Conservation (phyloP, 352 stramenopile genomes). For the Lagenidium giganteum region DNA sequence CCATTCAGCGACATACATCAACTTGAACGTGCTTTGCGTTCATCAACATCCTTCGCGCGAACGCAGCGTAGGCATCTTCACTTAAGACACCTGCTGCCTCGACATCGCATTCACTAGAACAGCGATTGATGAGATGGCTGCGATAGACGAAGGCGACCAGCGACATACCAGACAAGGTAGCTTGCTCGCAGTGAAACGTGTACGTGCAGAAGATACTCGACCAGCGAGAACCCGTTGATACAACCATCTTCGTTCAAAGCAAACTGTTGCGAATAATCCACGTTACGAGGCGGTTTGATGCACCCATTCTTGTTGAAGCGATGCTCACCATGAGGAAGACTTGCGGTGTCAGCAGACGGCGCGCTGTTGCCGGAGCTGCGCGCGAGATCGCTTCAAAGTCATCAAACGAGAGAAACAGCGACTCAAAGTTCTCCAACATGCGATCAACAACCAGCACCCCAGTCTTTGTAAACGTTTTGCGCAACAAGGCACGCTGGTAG, state of each 20-base stretch:
- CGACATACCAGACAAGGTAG: conserved; percentile 1
- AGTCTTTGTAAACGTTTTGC: conserved; percentile 11
- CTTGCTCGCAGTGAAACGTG: conserved; percentile 25
- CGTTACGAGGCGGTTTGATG: not conserved
- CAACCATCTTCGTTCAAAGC: conserved; percentile 21
- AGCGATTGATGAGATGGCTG: too few species aligned
- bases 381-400: conserved; percentile 20
- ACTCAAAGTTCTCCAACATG: conserved; percentile 22
- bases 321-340: conserved; percentile 42
- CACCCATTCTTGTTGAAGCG: too few species aligned
- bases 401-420: conserved; percentile 39
- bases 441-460: conserved; percentile 31
- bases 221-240: conserved; percentile 34
- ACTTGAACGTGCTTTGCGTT: conserved; percentile 22
- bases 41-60: conserved; percentile 25
- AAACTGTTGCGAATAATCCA: conserved; percentile 19
- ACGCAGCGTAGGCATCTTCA: conserved; percentile 20
- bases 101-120: not conserved
- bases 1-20: conserved; percentile 8
- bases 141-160: too few species aligned
- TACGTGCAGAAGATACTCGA: conserved; percentile 42
- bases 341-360: conserved; percentile 22
- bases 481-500: conserved; percentile 24
- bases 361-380: conserved; percentile 11
- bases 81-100: conserved; percentile 17